A percentile compares a stretch with the other conserved stretches of the same genome.
Evolutionary conservation across 2,329 filamentous ascomycete genomes (phyloP).

Genomic region (Sporothrix pallida): DNA sequence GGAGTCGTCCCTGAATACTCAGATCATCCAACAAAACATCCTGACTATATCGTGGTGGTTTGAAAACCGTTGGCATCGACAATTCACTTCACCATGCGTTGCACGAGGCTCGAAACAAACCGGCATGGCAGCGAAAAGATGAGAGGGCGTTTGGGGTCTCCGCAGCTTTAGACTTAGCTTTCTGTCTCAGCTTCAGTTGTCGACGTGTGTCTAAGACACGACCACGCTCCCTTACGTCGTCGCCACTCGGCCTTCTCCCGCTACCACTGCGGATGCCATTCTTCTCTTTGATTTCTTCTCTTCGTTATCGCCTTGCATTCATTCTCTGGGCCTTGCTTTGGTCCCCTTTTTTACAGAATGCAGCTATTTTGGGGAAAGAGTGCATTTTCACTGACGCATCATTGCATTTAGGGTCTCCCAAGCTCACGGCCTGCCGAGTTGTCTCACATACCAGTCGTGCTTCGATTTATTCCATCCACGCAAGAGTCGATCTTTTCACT

Average conservation of each 20-base stretch:
- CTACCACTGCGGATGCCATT: not conserved
- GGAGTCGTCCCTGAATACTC: not conserved
- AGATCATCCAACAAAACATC: not conserved
- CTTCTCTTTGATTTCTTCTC: not conserved
- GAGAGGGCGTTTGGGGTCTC: slow-evolving; percentile 12
- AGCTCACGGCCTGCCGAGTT: slow-evolving; percentile 6
- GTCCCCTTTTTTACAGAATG: not conserved
- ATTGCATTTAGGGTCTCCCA: slow-evolving; percentile 19
- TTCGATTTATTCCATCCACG: slow-evolving; percentile 5
- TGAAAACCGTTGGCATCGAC: slow-evolving; percentile 4
- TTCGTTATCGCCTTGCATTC: not conserved
- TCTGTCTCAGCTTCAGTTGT: slow-evolving; percentile 29
- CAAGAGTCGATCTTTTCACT: slow-evolving; percentile 4
- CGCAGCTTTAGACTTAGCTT: slow-evolving; percentile 25
- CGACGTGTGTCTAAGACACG: slow-evolving; percentile 28
- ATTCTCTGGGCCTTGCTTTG: not conserved
- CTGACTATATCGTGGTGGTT: not conserved
- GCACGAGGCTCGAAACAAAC: not conserved
- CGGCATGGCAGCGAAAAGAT: not conserved
- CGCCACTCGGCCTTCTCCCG: slow-evolving; percentile 21
- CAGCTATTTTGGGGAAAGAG: slow-evolving; percentile 1
- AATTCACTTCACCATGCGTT: not conserved
- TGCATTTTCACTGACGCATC: slow-evolving; percentile 14
- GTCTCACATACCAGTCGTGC: slow-evolving; percentile 19
- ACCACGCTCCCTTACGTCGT: slow-evolving; percentile 28